Evolutionary conservation across 1,284 basidiomycete species (phyloP).

Genomic region (Mixia osmundae): DNA sequence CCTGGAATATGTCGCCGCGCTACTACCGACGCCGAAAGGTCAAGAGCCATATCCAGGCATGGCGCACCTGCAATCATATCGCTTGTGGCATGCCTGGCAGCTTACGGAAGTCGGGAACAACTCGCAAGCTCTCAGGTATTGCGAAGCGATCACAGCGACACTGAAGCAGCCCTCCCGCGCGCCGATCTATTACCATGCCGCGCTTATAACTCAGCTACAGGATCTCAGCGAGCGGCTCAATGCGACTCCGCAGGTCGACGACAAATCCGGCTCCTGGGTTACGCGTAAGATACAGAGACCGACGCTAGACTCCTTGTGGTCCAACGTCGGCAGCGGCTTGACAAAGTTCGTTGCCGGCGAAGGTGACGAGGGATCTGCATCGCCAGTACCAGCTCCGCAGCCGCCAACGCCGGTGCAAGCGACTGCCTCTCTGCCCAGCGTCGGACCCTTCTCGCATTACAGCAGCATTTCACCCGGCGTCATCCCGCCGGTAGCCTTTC

Average conservation of each 20-base stretch:
- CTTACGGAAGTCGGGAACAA: constrained; percentile 31
- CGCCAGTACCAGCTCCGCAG: constrained; percentile 15
- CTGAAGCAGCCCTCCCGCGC: constrained; percentile 31
- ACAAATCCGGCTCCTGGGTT: constrained; percentile 58
- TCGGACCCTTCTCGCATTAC: constrained; percentile 82
- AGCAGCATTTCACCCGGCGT: constrained; percentile 65
- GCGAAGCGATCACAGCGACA: constrained; percentile 60
- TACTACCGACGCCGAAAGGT: constrained; percentile 48
- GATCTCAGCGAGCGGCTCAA: constrained; percentile 57
- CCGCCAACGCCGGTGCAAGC: constrained; percentile 12
- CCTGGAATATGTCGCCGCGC: constrained; percentile 67
- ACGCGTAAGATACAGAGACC: constrained; percentile 54
- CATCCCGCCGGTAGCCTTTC: too few relatives aligned
- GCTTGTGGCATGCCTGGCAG: constrained; percentile 49
- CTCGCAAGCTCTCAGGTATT: constrained; percentile 39
- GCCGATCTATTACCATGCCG: constrained; percentile 43
- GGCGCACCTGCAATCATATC: constrained; percentile 70
- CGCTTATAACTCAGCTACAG: constrained; percentile 51
- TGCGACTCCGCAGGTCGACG: constrained; percentile 37
- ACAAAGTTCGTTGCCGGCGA: constrained; percentile 93
- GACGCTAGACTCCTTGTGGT: constrained; percentile 73
- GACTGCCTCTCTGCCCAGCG: constrained; percentile 18
- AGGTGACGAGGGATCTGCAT: constrained; percentile 24
- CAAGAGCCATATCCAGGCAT: constrained; percentile 64
- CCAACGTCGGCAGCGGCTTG: constrained; percentile 79